Percentiles rank a stretch among this genome's conserved stretches.
Conservation (phyloP, 495 filamentous ascomycete genomes). For the Penicillium nucicola region DNA sequence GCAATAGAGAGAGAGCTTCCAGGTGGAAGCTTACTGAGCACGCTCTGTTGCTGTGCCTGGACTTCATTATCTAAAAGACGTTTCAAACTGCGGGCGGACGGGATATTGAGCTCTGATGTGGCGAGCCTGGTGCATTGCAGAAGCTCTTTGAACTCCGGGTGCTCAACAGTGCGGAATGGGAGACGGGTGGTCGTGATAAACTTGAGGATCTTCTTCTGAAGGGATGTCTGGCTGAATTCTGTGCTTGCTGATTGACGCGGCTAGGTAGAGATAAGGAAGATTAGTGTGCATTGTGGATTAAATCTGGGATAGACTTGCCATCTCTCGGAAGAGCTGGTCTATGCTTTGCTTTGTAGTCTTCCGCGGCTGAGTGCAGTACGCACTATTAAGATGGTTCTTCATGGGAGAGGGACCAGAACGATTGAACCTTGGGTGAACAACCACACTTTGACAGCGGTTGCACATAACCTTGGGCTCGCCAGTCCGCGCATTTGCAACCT, state of each 20-base stretch:
- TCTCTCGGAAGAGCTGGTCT: background rate
- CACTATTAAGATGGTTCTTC: background rate
- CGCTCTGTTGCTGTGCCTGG: too few species aligned
- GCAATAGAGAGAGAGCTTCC: conserved; percentile 11
- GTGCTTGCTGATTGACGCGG: too few species aligned
- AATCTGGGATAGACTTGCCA: background rate
- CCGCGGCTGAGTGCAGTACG: background rate
- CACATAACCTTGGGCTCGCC: conserved; percentile 13
- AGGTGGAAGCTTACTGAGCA: background rate
- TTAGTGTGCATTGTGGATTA: too few species aligned
- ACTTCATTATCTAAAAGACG: background rate
- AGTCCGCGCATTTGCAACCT: conserved; percentile 8
- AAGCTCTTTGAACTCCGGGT: background rate
- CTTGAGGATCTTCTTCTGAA: background rate
- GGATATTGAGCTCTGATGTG: background rate
- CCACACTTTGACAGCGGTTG: background rate
- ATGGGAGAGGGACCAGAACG: background rate
- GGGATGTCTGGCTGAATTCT: background rate
- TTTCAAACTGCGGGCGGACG: background rate
- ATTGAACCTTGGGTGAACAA: background rate
- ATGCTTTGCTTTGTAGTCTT: background rate
- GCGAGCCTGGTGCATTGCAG: background rate
- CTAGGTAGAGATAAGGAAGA: too few species aligned
- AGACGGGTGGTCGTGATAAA: background rate
- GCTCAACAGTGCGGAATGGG: background rate